Percentiles rank a stretch among this genome's conserved stretches.
Evolutionary conservation across 2,329 filamentous ascomycete genomes (phyloP).

Genomic region (Arthrinium phaeospermum): DNA sequence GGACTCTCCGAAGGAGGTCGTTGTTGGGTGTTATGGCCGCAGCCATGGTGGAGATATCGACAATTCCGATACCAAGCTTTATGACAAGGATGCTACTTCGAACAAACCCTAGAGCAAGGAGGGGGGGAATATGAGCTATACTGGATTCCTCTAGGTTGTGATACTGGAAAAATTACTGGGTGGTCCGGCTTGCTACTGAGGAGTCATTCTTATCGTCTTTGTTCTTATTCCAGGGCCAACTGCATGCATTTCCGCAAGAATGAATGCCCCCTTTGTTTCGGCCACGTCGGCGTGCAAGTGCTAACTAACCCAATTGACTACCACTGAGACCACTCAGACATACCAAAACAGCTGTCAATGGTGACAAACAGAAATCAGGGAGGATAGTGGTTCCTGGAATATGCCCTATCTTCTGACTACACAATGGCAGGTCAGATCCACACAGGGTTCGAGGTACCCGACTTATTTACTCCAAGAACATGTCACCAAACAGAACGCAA

Average conservation of each 20-base stretch:
- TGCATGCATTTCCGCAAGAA: neutral
- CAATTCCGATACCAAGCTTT: neutral
- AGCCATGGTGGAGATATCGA: neutral
- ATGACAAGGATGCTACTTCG: too few species aligned
- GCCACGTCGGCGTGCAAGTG: neutral
- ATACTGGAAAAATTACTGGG: neutral
- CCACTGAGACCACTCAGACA: neutral
- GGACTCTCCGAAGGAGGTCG: neutral
- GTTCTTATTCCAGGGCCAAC: neutral
- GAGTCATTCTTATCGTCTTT: neutral
- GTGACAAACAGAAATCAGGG: too few species aligned
- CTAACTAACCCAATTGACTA: neutral
- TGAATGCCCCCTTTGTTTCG: neutral
- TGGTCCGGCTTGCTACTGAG: neutral
- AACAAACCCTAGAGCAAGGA: neutral
- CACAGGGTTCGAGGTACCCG: too few species aligned
- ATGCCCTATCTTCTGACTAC: too few species aligned
- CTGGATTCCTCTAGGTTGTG: too few species aligned
- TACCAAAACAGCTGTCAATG: neutral
- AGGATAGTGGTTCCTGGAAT: too few species aligned
- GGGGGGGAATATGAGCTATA: too few species aligned
- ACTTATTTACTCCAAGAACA: too few species aligned
- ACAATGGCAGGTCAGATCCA: too few species aligned
- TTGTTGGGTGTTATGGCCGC: neutral
- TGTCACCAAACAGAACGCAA: too few species aligned